Percentiles rank a stretch among this genome's conserved stretches.
phyloP scores from a whole-genome alignment of 805 yeast species.

The Cyberlindnera sargentensis region DNA sequence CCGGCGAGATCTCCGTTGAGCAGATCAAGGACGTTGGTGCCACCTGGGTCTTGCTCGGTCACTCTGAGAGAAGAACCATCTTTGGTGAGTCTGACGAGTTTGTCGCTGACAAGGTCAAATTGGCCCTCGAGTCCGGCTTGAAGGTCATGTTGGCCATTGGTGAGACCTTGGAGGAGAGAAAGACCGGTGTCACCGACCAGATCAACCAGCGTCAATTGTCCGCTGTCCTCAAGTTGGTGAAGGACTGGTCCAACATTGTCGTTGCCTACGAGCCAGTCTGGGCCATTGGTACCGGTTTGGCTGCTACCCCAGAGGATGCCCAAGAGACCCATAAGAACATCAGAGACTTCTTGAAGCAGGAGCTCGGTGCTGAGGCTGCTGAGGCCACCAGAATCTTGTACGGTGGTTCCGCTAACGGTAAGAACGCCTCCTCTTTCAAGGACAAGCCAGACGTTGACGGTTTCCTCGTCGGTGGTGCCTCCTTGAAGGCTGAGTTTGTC shows the following conservation, averaged over 20 bases:
- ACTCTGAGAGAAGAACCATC: slow-evolving; percentile 96
- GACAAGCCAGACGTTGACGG: slow-evolving; percentile 95
- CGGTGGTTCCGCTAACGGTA: slow-evolving; percentile 98
- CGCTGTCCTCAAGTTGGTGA: slow-evolving; percentile 74
- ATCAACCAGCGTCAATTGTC: slow-evolving; percentile 85
- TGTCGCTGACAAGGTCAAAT: slow-evolving; percentile 90
- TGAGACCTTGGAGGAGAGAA: slow-evolving; percentile 93
- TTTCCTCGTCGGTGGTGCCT: slow-evolving; percentile 99
- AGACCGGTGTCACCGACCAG: slow-evolving; percentile 76
- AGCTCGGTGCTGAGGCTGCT: slow-evolving; percentile 76
- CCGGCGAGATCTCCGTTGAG: slow-evolving; percentile 91
- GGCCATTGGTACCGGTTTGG: slow-evolving; percentile 99
- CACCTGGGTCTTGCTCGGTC: slow-evolving; percentile 93
- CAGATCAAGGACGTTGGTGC: slow-evolving; percentile 89
- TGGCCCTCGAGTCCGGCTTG: slow-evolving; percentile 84
- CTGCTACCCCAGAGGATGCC: slow-evolving; percentile 98
- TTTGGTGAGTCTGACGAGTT: slow-evolving; percentile 86
- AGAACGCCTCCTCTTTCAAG: slow-evolving; percentile 84
- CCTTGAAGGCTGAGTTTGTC: slow-evolving; percentile 95
- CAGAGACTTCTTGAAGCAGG: slow-evolving; percentile 72
- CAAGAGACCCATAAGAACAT: slow-evolving; percentile 88
- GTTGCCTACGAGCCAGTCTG: slow-evolving; percentile 99
- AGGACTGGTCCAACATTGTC: slow-evolving; percentile 89
- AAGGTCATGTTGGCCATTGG: slow-evolving; percentile 95
- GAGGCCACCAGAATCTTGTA: slow-evolving; percentile 81